Evolutionary conservation across 257 asterid species (phyloP), one percentile per base, ranked within the genome.

Genomic region (Plantago elongata): DNA sequence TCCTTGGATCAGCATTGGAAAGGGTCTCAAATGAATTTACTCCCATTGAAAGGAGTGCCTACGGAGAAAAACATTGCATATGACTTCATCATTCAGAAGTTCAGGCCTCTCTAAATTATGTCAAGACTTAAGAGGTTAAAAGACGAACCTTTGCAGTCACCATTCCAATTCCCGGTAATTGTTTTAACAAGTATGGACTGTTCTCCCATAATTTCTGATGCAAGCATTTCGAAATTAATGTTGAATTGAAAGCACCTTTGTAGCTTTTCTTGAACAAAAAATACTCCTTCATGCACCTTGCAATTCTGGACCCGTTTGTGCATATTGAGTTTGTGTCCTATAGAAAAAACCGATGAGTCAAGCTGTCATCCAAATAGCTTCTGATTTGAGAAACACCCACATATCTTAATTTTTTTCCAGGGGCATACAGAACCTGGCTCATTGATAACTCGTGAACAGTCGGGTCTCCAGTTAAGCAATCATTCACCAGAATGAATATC

Each of bases 11-110:
- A 69, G 97, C 99, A 72, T 81, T 91, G 15, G 73, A 70, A 69
- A 92, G 80, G 69, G 86, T 71, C 51, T 82, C 89, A 64, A 92
- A 92, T 65, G 99, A 84, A 68, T 75, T 85, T 29, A 89, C 89
- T 64, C 96, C 99, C 94, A 89, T 89, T 46, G 97, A 86, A 44
- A 78, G 92, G 74, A 92, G 93, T 71, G 97, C 95, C 99, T 92
- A 66, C 52, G 62, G 70, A 71, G 47, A 37, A 60, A 62, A 56
- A 51, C 44, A 34, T 59, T 52, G 38, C 9, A 51, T 44, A 48
- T 45, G 54, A 48, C 66, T 51, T 61, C 68, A 45, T 13, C 17
- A 54, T 61, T 30, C 17, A 45, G 11, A 17, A 18, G 47, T 34
- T 58, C 69, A 66, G 29, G 58, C 55, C 40, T 67, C 60, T 61